Conservation (phyloP, 2,329 filamentous ascomycete genomes). For the Colletotrichum trifolii region DNA sequence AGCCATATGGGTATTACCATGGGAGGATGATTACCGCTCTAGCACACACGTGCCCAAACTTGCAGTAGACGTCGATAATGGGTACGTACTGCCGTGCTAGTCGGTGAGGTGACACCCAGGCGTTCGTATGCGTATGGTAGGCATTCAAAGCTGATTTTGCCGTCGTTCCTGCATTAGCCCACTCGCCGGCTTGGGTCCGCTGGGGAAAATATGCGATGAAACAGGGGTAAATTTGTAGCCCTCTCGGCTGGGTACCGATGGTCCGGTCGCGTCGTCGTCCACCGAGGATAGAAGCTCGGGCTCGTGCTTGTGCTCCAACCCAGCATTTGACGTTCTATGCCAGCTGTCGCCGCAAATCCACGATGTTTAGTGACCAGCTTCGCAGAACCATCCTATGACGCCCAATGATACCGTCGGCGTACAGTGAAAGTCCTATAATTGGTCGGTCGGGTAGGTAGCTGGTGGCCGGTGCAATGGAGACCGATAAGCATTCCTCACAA, state of each 20-base stretch:
- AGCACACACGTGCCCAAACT: constrained; percentile 26
- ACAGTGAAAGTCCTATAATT: no score
- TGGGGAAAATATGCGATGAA: constrained; percentile 36
- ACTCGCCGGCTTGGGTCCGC: constrained; percentile 31
- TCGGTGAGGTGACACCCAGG: no score
- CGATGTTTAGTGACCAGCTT: no score
- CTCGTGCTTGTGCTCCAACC: constrained; percentile 4
- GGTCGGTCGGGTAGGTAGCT: not conserved
- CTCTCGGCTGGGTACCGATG: constrained; percentile 36
- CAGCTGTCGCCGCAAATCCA: not conserved
- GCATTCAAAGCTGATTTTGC: constrained; percentile 33
- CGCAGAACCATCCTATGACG: no score
- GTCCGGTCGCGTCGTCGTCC: constrained; percentile 19
- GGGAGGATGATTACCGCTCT: no score
- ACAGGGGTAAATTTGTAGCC: constrained; percentile 37
- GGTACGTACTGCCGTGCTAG: no score
- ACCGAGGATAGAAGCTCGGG: constrained; percentile 26
- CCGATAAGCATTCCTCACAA: constrained; percentile 14
- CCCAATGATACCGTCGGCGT: no score
- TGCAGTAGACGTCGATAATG: no score
- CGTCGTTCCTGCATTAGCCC: constrained; percentile 37
- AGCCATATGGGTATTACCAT: no score
- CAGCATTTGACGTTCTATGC: not conserved
- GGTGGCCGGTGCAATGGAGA: constrained; percentile 11
- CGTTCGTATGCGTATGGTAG: constrained; percentile 14